These are phyloP conservation scores for Chlamydomonas sp. DNA, from an alignment of 139 green algal genomes.

Conservation along the genomic window DNA sequence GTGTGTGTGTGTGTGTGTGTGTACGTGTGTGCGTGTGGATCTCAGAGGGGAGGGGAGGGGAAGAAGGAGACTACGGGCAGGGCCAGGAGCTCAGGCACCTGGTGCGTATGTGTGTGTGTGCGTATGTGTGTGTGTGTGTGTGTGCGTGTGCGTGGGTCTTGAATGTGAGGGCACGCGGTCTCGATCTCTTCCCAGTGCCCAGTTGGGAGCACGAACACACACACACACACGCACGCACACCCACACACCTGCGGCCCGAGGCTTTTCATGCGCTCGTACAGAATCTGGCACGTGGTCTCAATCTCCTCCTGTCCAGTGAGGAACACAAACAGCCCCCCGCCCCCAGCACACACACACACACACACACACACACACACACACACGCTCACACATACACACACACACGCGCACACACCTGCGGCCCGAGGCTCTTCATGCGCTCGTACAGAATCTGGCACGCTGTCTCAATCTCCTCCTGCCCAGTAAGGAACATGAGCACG, in stretches of 20 bases:
- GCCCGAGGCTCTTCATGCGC: conserved; percentile 86
- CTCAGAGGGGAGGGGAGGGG: neutral
- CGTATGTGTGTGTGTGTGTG: too few species aligned
- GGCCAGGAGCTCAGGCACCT: too few species aligned
- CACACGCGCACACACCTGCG: too few species aligned
- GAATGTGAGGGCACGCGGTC: too few species aligned
- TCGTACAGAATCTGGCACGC: conserved; percentile 80
- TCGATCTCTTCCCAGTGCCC: too few species aligned
- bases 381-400: too few species aligned
- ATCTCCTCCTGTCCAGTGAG: conserved; percentile 92
- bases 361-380: too few species aligned
- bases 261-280: conserved; percentile 91
- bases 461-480: conserved; percentile 94
- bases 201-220: neutral
- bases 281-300: conserved; percentile 77
- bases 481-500: conserved; percentile 83
- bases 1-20: neutral
- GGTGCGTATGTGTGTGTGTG: too few species aligned
- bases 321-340: too few species aligned
- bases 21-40: too few species aligned
- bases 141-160: too few species aligned
- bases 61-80: neutral
- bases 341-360: too few species aligned
- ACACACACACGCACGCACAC: conserved; percentile 3
- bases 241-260: conserved; percentile 52